These are phyloP conservation scores for Vitis riparia DNA, from an alignment of 164 flowering plant species.

Conservation along the genomic window DNA sequence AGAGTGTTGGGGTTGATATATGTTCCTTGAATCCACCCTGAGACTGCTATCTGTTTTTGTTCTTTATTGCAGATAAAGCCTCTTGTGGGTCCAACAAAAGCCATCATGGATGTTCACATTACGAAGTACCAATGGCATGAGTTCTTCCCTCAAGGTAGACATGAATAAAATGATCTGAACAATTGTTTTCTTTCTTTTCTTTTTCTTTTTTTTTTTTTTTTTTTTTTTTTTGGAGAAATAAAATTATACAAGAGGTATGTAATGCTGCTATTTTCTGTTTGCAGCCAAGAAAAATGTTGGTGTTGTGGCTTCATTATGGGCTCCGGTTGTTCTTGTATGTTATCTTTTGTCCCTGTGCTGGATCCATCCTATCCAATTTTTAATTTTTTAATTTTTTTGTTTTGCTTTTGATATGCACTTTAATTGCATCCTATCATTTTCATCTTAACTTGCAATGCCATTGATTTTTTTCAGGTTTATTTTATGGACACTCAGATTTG, in stretches of 20 bases:
- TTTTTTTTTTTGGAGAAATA: background rate
- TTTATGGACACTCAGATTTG: slow-evolving; percentile 96
- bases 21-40: background rate
- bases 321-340: slow-evolving; percentile 83
- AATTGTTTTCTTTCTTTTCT: too few relatives aligned
- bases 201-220: too few relatives aligned
- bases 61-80: slow-evolving; percentile 66
- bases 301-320: slow-evolving; percentile 83
- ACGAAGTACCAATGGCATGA: slow-evolving; percentile 71
- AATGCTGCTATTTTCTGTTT: slow-evolving; percentile 17
- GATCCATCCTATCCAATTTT: background rate
- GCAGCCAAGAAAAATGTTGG: slow-evolving; percentile 86
- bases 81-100: slow-evolving; percentile 77
- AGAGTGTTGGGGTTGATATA: background rate
- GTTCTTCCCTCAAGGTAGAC: slow-evolving; percentile 81
- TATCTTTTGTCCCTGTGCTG: background rate
- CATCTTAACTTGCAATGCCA: background rate
- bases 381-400: background rate
- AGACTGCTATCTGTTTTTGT: background rate
- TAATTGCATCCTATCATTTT: background rate
- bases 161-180: background rate
- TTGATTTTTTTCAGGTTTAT: slow-evolving; percentile 56
- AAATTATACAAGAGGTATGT: background rate
- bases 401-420: too few relatives aligned
- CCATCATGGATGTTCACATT: slow-evolving; percentile 55